These are phyloP conservation scores for Lycium barbarum DNA, from an alignment of 257 asterid species.

Conservation along the genomic window DNA sequence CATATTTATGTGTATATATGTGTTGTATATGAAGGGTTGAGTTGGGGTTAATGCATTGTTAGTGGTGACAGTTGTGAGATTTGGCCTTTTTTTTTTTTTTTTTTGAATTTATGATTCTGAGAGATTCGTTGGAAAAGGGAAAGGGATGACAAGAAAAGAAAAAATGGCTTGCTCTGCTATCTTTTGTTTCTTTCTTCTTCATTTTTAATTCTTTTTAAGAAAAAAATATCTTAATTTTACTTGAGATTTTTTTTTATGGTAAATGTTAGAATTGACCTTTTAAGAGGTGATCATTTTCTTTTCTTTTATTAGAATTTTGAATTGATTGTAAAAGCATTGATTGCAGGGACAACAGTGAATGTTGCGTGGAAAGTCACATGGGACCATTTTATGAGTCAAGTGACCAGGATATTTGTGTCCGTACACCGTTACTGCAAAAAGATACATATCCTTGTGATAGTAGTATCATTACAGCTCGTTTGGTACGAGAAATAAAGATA, in stretches of 20 bases:
- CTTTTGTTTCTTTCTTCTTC: not conserved
- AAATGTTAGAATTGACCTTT: not conserved
- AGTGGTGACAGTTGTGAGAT: constrained; percentile 63
- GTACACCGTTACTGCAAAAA: no score
- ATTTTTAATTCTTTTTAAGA: not conserved
- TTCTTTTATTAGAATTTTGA: not conserved
- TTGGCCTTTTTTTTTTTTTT: not conserved
- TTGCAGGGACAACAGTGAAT: not conserved
- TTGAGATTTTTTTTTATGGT: constrained; percentile 18
- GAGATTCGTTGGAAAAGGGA: constrained; percentile 20
- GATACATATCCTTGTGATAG: no score
- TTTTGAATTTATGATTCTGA: not conserved
- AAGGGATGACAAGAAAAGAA: not conserved
- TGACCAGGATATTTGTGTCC: not conserved
- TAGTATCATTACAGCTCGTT: no score
- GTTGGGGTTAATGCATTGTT: constrained; percentile 31
- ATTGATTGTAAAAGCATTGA: not conserved
- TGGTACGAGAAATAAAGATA: no score
- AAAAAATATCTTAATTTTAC: not conserved
- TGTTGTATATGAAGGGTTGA: not conserved
- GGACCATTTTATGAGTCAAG: not conserved
- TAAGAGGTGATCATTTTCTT: not conserved
- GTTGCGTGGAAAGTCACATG: not conserved
- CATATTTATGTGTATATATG: not conserved
- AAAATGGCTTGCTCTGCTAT: constrained; percentile 10